These are phyloP conservation scores for Narthecium ossifragum DNA, from an alignment of 106 monocot genomes.

Conservation along the genomic window DNA sequence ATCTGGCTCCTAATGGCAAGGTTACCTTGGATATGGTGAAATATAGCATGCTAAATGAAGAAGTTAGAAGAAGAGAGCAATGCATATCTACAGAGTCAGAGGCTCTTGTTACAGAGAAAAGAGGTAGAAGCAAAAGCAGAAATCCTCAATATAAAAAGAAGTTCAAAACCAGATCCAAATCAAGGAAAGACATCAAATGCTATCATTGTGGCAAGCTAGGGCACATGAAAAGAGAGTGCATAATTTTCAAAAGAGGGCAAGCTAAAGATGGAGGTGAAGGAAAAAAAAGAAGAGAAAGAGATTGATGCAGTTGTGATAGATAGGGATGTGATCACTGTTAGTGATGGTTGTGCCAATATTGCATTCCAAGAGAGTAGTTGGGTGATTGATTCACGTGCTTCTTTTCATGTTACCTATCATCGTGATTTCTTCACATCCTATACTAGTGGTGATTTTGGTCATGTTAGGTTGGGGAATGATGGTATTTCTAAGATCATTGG, in stretches of 20 bases:
- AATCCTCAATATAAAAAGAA: too few relatives aligned
- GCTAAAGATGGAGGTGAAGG: neutral
- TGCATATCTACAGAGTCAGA: neutral
- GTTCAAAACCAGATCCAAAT: neutral
- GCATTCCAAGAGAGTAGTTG: neutral
- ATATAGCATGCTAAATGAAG: neutral
- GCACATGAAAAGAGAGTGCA: constrained; percentile 3
- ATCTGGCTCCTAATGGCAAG: neutral
- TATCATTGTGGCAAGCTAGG: neutral
- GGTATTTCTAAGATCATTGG: neutral
- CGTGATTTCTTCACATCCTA: constrained; percentile 4
- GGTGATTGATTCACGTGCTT: constrained; percentile 5
- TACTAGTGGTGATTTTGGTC: neutral
- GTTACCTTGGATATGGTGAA: neutral
- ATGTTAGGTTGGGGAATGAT: neutral
- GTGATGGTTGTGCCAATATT: constrained; percentile 1
- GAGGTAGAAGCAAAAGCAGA: constrained; percentile 2
- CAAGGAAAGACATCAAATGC: constrained; percentile 1
- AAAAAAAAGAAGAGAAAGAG: neutral
- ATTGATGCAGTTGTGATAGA: neutral
- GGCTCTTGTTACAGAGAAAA: neutral
- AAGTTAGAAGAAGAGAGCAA: neutral
- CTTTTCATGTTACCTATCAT: neutral
- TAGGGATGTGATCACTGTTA: neutral
- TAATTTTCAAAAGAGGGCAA: neutral